Conservation (phyloP, 345 rosid species). For the Eucalyptus sp. region DNA sequence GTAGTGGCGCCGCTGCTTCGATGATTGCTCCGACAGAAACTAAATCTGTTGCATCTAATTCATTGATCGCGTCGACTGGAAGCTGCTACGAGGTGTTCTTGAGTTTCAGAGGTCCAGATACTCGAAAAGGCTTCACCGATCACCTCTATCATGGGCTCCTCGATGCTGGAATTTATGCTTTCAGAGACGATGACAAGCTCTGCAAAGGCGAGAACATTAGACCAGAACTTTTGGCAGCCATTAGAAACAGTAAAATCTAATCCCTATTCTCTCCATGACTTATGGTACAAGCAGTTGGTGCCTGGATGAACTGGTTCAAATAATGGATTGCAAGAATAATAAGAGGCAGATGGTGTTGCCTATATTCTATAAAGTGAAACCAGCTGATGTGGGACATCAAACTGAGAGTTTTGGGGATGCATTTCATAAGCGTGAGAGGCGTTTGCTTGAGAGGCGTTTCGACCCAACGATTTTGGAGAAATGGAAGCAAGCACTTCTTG, state of each 20-base stretch:
- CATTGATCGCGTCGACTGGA: accelerated
- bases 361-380: not conserved
- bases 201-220: not conserved
- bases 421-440: not conserved
- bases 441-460: not conserved
- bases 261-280: not conserved
- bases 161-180: accelerated
- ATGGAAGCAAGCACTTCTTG: not conserved
- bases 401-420: accelerated
- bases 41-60: not conserved
- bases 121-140: not conserved
- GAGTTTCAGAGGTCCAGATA: not conserved
- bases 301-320: not conserved
- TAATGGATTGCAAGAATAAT: not conserved
- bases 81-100: not conserved
- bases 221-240: not conserved
- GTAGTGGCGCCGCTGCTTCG: not conserved
- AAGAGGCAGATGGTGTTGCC: not conserved
- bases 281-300: not conserved
- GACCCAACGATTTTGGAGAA: not conserved
- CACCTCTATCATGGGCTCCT: not conserved
- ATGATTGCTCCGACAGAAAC: not conserved
- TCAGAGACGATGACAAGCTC: not conserved
- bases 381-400: not conserved
- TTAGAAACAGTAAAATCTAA: not conserved